Evolutionary conservation across 805 yeast genomes (phyloP).

Genomic region (Scheffersomyces spartinae): DNA sequence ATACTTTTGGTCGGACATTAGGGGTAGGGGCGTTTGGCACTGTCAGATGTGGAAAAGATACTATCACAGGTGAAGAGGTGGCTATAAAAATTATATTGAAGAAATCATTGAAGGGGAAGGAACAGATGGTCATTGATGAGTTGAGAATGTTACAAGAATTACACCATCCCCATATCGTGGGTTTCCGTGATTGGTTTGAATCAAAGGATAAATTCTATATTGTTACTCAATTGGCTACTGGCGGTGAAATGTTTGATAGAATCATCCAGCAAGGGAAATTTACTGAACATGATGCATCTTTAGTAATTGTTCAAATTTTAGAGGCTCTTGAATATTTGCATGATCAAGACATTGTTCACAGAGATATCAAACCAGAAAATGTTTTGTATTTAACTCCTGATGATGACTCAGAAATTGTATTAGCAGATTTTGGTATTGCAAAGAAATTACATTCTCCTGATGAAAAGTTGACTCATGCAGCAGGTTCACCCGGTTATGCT

Average conservation of each 20-base stretch:
- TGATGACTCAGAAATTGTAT: constrained; percentile 56
- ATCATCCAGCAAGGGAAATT: constrained; percentile 72
- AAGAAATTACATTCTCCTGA: constrained; percentile 51
- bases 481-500: constrained; percentile 93
- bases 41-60: constrained; percentile 62
- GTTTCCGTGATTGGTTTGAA: constrained; percentile 88
- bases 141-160: constrained; percentile 55
- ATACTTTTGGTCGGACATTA: constrained; percentile 69
- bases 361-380: constrained; percentile 93
- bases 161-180: constrained; percentile 80
- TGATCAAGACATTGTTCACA: constrained; percentile 67
- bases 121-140: constrained; percentile 70
- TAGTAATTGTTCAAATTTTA: constrained; percentile 60
- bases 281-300: constrained; percentile 81
- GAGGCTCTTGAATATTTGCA: constrained; percentile 77
- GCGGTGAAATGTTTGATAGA: constrained; percentile 90
- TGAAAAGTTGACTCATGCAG: constrained; percentile 57
- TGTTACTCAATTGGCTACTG: constrained; percentile 89
- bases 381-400: constrained; percentile 54
- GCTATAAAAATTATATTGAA: constrained; percentile 86
- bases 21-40: constrained; percentile 97
- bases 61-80: constrained; percentile 48
- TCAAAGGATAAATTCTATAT: constrained; percentile 84
- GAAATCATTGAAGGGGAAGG: constrained; percentile 73
- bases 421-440: constrained; percentile 96